Percentiles rank a stretch among this genome's conserved stretches.
phyloP scores from a whole-genome alignment of 2,329 filamentous ascomycete species.

The Stemphylium beticola region DNA sequence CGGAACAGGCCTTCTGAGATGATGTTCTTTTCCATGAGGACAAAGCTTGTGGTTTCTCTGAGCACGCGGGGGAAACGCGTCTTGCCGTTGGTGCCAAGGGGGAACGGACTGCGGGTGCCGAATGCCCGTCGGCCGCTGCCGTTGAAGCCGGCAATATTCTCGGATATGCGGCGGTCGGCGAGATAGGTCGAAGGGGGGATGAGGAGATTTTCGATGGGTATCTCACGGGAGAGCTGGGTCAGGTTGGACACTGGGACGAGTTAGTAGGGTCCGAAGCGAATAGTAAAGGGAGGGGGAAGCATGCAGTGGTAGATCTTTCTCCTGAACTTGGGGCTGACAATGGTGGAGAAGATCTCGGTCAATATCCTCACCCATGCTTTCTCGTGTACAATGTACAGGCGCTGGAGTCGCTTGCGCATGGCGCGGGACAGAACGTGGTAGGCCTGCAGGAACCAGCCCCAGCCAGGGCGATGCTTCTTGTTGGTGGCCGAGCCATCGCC shows the following conservation, averaged over 20 bases:
- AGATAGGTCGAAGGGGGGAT: conserved; percentile 62
- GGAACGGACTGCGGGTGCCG: conserved; percentile 56
- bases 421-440: conserved; percentile 63
- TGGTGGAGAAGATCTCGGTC: conserved; percentile 62
- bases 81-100: conserved; percentile 52
- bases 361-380: conserved; percentile 63
- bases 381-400: conserved; percentile 64
- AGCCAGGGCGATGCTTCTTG: conserved; percentile 58
- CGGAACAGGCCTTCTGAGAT: conserved; percentile 61
- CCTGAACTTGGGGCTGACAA: conserved; percentile 63
- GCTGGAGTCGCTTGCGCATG: conserved; percentile 61
- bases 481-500: conserved; percentile 53
- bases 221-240: conserved; percentile 56
- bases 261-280: conserved; percentile 13
- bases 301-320: conserved; percentile 63
- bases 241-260: conserved; percentile 54
- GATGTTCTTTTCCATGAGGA: conserved; percentile 57
- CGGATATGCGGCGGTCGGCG: conserved; percentile 58
- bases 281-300: conserved; percentile 13
- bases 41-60: conserved; percentile 59
- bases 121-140: conserved; percentile 56
- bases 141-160: conserved; percentile 56
- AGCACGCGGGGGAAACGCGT: conserved; percentile 59
- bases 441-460: conserved; percentile 64
- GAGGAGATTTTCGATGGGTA: conserved; percentile 60